A percentile compares a stretch with the other conserved stretches of the same genome.
phyloP scores from a whole-genome alignment of 2,329 filamentous ascomycete genomes.

The Kalmusia sp. region DNA sequence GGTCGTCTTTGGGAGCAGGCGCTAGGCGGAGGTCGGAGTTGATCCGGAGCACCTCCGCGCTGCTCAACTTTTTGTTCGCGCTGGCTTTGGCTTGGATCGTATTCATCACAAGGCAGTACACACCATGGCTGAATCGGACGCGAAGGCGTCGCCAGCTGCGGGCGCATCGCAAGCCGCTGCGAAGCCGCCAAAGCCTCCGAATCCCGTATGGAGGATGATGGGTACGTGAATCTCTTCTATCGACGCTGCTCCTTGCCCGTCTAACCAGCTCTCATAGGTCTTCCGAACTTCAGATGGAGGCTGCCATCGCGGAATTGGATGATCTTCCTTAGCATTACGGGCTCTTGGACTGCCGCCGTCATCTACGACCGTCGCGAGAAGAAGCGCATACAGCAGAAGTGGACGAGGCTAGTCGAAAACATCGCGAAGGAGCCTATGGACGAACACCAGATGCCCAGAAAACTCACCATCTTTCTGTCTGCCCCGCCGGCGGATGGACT shows the following conservation, averaged over 20 bases:
- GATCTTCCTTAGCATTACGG: conserved; percentile 86
- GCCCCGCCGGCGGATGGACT: conserved; percentile 88
- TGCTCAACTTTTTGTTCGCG: too few species aligned
- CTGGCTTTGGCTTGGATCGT: too few species aligned
- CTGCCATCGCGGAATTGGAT: conserved; percentile 97
- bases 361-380: conserved; percentile 94
- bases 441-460: conserved; percentile 77
- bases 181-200: conserved; percentile 42
- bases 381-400: conserved; percentile 82
- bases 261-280: conserved; percentile 58
- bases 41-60: neutral
- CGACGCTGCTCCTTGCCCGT: neutral
- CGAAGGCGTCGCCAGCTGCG: conserved; percentile 33
- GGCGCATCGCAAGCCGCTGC: conserved; percentile 25
- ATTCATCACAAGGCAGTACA: conserved; percentile 14
- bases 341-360: conserved; percentile 78
- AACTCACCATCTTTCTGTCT: conserved; percentile 84
- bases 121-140: conserved; percentile 41
- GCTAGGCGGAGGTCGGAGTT: conserved; percentile 7
- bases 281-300: conserved; percentile 82
- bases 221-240: conserved; percentile 28
- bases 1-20: too few species aligned
- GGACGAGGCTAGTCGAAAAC: conserved; percentile 84
- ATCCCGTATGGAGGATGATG: conserved; percentile 50
- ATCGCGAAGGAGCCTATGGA: conserved; percentile 79